Evolutionary conservation across 148 eudicot species (phyloP).

Genomic region (Rhododendron griersonianum): DNA sequence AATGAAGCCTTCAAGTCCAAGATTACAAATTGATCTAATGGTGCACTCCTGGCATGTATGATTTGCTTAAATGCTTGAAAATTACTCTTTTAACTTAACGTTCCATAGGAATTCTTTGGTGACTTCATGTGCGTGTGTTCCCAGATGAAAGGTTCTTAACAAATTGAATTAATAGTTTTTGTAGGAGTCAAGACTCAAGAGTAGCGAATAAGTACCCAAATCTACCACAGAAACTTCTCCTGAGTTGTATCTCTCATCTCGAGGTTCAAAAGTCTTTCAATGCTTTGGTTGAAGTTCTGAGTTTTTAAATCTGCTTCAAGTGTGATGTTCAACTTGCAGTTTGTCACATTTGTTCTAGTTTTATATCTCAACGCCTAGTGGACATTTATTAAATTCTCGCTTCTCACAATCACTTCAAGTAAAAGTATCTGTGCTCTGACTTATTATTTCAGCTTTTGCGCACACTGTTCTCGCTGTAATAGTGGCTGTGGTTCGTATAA

Average conservation of each 20-base stretch:
- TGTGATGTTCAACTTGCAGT: background rate
- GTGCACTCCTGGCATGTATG: background rate
- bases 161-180: background rate
- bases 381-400: background rate
- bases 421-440: background rate
- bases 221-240: background rate
- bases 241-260: background rate
- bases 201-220: background rate
- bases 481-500: background rate
- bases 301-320: background rate
- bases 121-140: background rate
- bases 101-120: background rate
- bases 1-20: background rate
- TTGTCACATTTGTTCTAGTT: background rate
- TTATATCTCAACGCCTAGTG: background rate
- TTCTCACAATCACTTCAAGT: background rate
- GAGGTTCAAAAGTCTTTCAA: background rate
- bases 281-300: background rate
- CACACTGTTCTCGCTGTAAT: background rate
- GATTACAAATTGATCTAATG: background rate
- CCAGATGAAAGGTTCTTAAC: background rate
- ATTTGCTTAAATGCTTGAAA: background rate
- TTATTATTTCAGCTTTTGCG: background rate
- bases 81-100: background rate
- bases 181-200: background rate